Evolutionary conservation across 2,329 filamentous ascomycete species (phyloP).

Genomic region (Scortechinia acanthostroma): DNA sequence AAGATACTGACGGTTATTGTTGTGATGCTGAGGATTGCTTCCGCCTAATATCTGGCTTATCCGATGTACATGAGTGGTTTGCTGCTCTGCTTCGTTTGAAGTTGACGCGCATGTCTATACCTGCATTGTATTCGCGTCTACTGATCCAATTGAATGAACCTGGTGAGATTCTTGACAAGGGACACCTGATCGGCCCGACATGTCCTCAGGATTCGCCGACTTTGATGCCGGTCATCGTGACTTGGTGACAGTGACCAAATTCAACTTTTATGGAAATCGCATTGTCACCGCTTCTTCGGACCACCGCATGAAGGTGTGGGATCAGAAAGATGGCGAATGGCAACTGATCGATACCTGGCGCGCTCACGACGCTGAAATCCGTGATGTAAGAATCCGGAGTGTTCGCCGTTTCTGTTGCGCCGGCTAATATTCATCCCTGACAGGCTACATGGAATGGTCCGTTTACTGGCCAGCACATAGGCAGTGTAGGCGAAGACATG

Average conservation of each 20-base stretch:
- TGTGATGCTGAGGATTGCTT: too few species aligned
- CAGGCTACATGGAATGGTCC: neutral
- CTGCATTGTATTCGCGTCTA: too few species aligned
- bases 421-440: conserved; percentile 1
- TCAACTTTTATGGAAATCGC: conserved; percentile 14
- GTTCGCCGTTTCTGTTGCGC: too few species aligned
- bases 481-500: conserved; percentile 10
- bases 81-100: too few species aligned
- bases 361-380: conserved; percentile 17
- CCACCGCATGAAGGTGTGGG: conserved; percentile 15
- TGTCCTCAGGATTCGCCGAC: neutral
- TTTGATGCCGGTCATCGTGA: conserved; percentile 1
- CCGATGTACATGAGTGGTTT: too few species aligned
- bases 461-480: neutral
- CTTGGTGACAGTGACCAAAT: conserved; percentile 1
- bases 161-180: too few species aligned
- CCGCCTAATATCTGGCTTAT: too few species aligned
- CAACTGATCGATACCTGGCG: conserved; percentile 13
- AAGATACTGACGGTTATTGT: too few species aligned
- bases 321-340: conserved; percentile 14
- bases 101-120: too few species aligned
- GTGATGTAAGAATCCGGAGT: conserved; percentile 7
- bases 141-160: too few species aligned
- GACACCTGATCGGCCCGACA: neutral
- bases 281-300: conserved; percentile 17